Percentiles rank a stretch among this genome's conserved stretches.
Evolutionary conservation across 1,284 basidiomycete species (phyloP).

Genomic region (Ganoderma leucocontextum): DNA sequence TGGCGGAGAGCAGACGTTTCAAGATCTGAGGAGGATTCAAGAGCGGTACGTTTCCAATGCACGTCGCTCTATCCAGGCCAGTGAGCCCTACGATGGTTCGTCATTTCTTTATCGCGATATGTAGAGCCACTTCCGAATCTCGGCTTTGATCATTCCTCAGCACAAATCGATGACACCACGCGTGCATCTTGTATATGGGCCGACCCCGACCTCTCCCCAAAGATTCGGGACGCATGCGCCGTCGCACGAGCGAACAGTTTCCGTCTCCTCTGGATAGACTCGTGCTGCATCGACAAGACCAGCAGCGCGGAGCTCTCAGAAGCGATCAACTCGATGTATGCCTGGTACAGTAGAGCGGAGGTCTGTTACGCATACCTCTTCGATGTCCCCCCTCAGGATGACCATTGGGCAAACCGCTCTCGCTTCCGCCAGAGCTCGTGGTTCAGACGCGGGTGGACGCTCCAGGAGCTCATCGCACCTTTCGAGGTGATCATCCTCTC

Average conservation of each 20-base stretch:
- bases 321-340: conserved; percentile 18
- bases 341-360: not conserved
- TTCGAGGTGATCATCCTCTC: not conserved
- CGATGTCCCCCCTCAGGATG: not conserved
- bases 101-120: not conserved
- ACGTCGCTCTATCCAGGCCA: not conserved
- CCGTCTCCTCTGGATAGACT: conserved; percentile 20
- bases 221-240: conserved; percentile 12
- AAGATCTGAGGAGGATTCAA: not conserved
- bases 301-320: conserved; percentile 24
- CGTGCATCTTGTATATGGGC: not conserved
- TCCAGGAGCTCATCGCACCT: conserved; percentile 13
- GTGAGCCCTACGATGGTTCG: not conserved
- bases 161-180: not conserved
- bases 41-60: not conserved
- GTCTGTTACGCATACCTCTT: conserved; percentile 5
- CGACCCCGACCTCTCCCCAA: conserved; percentile 8
- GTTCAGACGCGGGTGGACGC: conserved; percentile 6
- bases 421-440: conserved; percentile 1
- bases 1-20: not conserved
- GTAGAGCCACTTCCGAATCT: not conserved
- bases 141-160: not conserved
- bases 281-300: conserved; percentile 25
- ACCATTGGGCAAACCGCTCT: not conserved
- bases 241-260: conserved; percentile 10